Evolutionary conservation across 345 rosid genomes (phyloP), one percentile per base, ranked within the genome.

Genomic region (Melastoma malabathricum): DNA sequence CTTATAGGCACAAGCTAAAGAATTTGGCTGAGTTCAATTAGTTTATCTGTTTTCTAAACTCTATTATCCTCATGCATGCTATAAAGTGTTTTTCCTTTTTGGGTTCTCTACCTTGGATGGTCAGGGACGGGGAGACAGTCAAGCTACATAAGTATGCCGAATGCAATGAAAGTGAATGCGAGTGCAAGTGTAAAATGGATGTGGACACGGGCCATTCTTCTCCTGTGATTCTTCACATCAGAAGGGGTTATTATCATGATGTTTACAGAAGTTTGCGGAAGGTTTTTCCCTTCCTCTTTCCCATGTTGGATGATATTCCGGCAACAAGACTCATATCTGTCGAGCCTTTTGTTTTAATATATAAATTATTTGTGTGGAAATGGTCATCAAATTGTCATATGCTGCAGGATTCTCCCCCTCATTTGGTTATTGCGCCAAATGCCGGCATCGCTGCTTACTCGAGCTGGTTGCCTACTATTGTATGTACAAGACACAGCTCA

Each of bases 381-480:
- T 34, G 12, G 41, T 62, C 49, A 58, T 43, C 51, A 49, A n/a
- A 47, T 52, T 58, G 12, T 48, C 18, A 41, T 62, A 43, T 60
- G 22, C 56, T 51, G 48, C 76, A 87, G 95, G 70, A 77, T 68
- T 71, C 82, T 34, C 63, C 58, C 64, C 94, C 93, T 54, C 75
- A 84, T 64, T 51, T 86, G 56, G 52, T 92, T 60, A 70, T 92
- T 58, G 93, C 84, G 64, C 90, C 81, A 43, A 92, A 92, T 67
- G 97, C 88, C 14, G 96, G 95, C 54, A 46, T 87, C 46, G 88
- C 88, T 57, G 97, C 97, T 55, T 87, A 80, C 59, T 67, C 93
- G 3, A 80, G 81, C 65, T 92, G 97, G 97, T 56, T 77, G 46
- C 81, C 84, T 13, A 92, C 95, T 59, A 55, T 84, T 61, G 95